Conservation (phyloP, 75 land plant genomes). For the Picea glauca region DNA sequence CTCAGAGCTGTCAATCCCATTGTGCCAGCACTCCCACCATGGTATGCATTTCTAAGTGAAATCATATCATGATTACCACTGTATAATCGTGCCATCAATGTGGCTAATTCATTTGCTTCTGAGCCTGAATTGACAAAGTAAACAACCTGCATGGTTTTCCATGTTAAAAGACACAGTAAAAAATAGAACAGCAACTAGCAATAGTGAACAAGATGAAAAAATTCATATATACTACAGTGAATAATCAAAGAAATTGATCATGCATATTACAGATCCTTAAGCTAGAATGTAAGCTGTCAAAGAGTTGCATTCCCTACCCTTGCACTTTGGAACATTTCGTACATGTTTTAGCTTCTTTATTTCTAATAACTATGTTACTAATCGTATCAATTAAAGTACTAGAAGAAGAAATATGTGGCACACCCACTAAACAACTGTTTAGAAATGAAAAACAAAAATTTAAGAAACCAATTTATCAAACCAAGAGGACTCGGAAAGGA, state of each 20-base stretch:
- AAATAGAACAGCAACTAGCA: neutral
- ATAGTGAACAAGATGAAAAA: neutral
- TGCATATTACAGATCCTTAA: neutral
- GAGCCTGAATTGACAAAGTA: constrained; percentile 97
- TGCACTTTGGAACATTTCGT: too few species aligned
- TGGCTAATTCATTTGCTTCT: constrained; percentile 97
- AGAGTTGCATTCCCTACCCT: neutral
- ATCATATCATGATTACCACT: constrained; percentile 77
- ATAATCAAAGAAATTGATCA: neutral
- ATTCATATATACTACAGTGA: neutral
- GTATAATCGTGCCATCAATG: constrained; percentile 91
- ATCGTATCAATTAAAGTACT: neutral
- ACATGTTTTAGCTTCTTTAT: too few species aligned
- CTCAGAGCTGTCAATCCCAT: constrained; percentile 85
- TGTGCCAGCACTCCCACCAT: constrained; percentile 89
- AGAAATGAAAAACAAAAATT: neutral
- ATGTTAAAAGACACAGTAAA: neutral
- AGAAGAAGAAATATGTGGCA: too few species aligned
- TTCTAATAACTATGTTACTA: neutral
- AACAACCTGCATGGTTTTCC: constrained; percentile 67
- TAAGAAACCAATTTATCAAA: neutral
- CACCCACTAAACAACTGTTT: neutral
- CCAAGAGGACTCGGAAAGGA: neutral
- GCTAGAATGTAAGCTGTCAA: neutral
- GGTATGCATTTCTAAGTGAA: constrained; percentile 91